Conservation (phyloP, 441 rosid species). For the Biscutella laevigata region DNA sequence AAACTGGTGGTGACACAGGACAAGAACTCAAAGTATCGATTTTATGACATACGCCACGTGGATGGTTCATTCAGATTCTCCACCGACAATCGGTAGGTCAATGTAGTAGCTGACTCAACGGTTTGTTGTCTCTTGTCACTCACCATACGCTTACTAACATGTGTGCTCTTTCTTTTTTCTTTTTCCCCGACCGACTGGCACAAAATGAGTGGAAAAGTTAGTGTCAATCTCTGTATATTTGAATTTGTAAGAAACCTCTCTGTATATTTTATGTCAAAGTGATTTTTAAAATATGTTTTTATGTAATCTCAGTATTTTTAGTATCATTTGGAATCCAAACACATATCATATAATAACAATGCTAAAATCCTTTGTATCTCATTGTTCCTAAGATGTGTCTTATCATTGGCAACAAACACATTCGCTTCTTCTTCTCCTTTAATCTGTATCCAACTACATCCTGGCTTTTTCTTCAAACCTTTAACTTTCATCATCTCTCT, state of each 20-base stretch:
- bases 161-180: too few relatives aligned
- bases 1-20: background rate
- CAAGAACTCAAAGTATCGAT: background rate
- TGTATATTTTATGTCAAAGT: too few relatives aligned
- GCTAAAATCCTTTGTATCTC: constrained; percentile 31
- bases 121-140: constrained; percentile 8
- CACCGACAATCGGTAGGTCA: constrained; percentile 28
- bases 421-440: constrained; percentile 25
- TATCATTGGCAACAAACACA: constrained; percentile 37
- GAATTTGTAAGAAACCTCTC: too few relatives aligned
- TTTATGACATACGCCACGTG: constrained; percentile 12
- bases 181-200: too few relatives aligned
- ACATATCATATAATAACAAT: constrained; percentile 30
- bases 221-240: too few relatives aligned
- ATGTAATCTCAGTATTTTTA: too few relatives aligned
- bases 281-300: too few relatives aligned
- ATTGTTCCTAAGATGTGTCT: constrained; percentile 28
- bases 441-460: constrained; percentile 50
- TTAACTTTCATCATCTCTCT: constrained; percentile 41
- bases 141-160: too few relatives aligned
- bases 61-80: constrained; percentile 14
- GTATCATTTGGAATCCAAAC: background rate
- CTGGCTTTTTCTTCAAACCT: constrained; percentile 41
- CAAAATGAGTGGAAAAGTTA: too few relatives aligned
- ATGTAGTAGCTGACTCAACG: constrained; percentile 10